Percentiles rank a stretch among this genome's conserved stretches.
Conservation (phyloP, 2,329 filamentous ascomycete genomes). For the Acephala macrosclerotiorum region DNA sequence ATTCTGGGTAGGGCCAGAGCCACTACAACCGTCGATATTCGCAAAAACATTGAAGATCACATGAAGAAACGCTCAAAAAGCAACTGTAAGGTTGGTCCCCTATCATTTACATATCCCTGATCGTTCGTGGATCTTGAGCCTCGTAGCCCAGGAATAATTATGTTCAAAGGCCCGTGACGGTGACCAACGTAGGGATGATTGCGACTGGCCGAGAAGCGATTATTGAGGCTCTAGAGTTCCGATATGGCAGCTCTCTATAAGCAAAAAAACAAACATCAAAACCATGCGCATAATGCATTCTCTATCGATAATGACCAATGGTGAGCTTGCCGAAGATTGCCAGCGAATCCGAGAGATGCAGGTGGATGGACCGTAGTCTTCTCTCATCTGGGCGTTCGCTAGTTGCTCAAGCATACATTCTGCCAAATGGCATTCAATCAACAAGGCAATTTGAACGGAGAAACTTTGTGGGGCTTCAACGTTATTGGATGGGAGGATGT, state of each 20-base stretch:
- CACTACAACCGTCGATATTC: conserved; percentile 14
- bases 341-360: background rate
- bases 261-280: background rate
- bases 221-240: background rate
- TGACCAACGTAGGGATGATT: background rate
- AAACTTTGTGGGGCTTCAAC: background rate
- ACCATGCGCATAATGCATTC: background rate
- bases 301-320: background rate
- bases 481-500: background rate
- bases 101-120: background rate
- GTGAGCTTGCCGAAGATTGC: background rate
- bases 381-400: background rate
- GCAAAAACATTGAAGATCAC: conserved; percentile 23
- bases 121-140: background rate
- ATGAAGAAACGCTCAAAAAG: conserved; percentile 2
- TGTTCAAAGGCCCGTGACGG: background rate
- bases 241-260: background rate
- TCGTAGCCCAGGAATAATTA: background rate
- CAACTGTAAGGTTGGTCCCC: background rate
- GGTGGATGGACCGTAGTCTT: background rate
- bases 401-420: background rate
- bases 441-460: background rate
- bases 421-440: background rate
- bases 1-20: conserved; percentile 19
- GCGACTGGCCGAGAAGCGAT: background rate